A percentile compares a stretch with the other conserved stretches of the same genome.
These are phyloP conservation scores for Phytopythium oedochilum DNA, from an alignment of 352 stramenopile genomes.

Conservation along the genomic window DNA sequence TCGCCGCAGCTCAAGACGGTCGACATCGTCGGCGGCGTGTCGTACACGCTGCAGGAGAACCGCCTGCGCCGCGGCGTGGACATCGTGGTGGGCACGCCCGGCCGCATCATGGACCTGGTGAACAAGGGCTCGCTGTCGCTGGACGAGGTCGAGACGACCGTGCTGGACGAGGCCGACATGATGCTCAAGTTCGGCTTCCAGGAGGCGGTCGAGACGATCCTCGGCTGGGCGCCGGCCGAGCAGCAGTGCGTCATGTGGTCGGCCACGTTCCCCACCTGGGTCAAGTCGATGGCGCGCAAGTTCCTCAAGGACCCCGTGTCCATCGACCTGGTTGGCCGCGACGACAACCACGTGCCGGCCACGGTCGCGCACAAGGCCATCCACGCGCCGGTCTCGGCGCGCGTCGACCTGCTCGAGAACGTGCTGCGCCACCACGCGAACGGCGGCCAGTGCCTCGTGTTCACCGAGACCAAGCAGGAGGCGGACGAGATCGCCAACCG, in stretches of 20 bases:
- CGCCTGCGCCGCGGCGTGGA: constrained; percentile 93
- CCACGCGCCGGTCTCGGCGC: constrained; percentile 74
- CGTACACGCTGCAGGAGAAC: constrained; percentile 92
- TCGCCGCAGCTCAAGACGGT: constrained; percentile 88
- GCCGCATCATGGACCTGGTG: constrained; percentile 92
- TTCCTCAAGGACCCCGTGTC: constrained; percentile 92
- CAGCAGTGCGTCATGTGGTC: constrained; percentile 95
- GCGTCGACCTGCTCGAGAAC: constrained; percentile 60
- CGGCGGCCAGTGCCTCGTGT: constrained; percentile 93
- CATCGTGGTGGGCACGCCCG: constrained; percentile 93
- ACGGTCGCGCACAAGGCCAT: constrained; percentile 93
- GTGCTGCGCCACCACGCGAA: constrained; percentile 86
- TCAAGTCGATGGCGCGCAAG: constrained; percentile 90
- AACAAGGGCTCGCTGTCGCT: constrained; percentile 94
- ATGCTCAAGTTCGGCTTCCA: constrained; percentile 98
- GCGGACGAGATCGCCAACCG: constrained; percentile 94
- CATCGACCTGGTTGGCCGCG: constrained; percentile 93
- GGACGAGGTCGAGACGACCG: constrained; percentile 86
- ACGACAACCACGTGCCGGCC: constrained; percentile 74
- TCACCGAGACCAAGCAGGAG: constrained; percentile 97
- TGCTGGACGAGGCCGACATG: constrained; percentile 94
- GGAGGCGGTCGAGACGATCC: constrained; percentile 98
- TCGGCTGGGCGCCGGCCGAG: constrained; percentile 83
- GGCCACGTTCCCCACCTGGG: constrained; percentile 98
- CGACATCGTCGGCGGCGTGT: constrained; percentile 92